Conservation (phyloP, 2,329 filamentous ascomycete species). For the Pestalotiopsis sp. region DNA sequence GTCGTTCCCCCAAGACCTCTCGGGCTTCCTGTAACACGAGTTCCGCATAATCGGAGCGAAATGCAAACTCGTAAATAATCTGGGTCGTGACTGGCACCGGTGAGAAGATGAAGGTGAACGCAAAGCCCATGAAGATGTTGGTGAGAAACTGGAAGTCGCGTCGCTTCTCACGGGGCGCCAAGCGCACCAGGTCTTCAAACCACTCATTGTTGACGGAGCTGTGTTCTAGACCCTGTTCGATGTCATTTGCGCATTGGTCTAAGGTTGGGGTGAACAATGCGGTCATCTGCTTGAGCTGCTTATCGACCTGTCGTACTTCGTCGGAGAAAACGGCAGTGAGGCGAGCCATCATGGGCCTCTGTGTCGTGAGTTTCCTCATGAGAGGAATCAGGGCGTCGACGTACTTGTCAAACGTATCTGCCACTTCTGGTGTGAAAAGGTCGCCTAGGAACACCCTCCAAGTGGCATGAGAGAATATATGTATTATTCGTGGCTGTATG, state of each 20-base stretch:
- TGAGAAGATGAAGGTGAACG: not conserved
- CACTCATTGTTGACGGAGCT: not conserved
- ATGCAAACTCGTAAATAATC: not conserved
- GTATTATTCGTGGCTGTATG: not conserved
- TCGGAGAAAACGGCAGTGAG: not conserved
- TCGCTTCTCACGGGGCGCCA: not conserved
- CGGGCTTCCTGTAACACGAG: not conserved
- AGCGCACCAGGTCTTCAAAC: not conserved
- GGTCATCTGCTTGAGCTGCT: not conserved
- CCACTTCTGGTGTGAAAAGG: not conserved
- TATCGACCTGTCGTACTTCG: not conserved
- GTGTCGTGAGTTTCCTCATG: not conserved
- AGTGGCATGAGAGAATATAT: not conserved
- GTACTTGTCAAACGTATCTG: not conserved
- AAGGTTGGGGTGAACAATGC: not conserved
- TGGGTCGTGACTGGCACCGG: not conserved
- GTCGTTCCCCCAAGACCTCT: not conserved
- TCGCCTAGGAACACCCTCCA: not conserved
- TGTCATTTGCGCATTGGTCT: not conserved
- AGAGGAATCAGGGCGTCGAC: not conserved
- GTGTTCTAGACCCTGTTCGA: not conserved
- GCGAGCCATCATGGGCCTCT: not conserved
- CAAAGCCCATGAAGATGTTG: conserved; percentile 4
- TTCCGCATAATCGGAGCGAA: not conserved
- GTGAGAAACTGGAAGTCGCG: not conserved